Evolutionary conservation across 2,329 filamentous ascomycete genomes (phyloP).

Genomic region (Apiospora marii): DNA sequence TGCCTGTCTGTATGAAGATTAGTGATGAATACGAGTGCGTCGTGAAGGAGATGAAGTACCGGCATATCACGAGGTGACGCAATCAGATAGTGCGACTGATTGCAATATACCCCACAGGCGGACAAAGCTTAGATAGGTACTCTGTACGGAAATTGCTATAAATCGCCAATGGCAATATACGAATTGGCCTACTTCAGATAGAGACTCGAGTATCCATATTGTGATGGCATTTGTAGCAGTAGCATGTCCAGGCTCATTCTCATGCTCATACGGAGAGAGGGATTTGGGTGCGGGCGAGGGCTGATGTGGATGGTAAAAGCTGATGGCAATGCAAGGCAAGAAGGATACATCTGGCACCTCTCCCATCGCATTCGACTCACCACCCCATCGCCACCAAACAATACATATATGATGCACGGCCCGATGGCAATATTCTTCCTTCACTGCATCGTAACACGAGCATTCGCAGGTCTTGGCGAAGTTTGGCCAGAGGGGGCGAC

Average conservation of each 20-base stretch:
- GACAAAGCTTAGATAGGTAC: neutral
- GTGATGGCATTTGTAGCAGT: neutral
- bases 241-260: neutral
- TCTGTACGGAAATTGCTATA: conserved; percentile 15
- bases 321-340: conserved; percentile 4
- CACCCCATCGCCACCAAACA: neutral
- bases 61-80: conserved; percentile 20
- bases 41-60: conserved; percentile 15
- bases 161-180: neutral
- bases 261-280: neutral
- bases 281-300: neutral
- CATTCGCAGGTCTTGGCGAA: conserved; percentile 22
- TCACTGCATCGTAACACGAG: conserved; percentile 25
- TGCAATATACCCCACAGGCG: conserved; percentile 4
- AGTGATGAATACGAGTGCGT: conserved; percentile 6
- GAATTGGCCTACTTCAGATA: neutral
- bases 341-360: neutral
- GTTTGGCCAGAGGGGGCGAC: conserved; percentile 16
- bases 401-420: conserved; percentile 9
- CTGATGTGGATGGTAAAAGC: neutral
- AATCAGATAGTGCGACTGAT: neutral
- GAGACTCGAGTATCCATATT: neutral
- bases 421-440: conserved; percentile 19
- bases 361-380: neutral
- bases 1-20: neutral